These are phyloP conservation scores for Globisporangium perplexum DNA, from an alignment of 352 stramenopile species.

Conservation along the genomic window DNA sequence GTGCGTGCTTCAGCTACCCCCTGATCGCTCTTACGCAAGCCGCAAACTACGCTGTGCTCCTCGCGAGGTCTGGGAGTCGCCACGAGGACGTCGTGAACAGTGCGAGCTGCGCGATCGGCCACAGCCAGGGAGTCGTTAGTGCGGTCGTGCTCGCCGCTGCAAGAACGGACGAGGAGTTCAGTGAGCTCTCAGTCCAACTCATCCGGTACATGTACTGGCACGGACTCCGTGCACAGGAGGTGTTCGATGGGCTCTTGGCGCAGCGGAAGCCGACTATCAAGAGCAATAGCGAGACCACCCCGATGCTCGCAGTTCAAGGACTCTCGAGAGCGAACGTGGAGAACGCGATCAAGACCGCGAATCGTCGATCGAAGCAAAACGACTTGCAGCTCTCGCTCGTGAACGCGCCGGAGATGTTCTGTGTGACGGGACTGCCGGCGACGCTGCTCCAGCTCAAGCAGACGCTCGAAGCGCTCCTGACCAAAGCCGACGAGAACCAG, in stretches of 20 bases:
- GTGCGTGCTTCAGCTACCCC: slow-evolving; percentile 72
- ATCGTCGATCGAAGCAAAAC: slow-evolving; percentile 31
- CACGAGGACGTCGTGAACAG: slow-evolving; percentile 56
- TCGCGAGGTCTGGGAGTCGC: slow-evolving; percentile 33
- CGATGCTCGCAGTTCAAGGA: slow-evolving; percentile 71
- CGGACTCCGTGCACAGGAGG: slow-evolving; percentile 65
- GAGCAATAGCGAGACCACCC: too few species aligned
- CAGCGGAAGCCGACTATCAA: slow-evolving; percentile 10
- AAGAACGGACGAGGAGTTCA: slow-evolving; percentile 45
- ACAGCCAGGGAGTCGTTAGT: slow-evolving; percentile 81
- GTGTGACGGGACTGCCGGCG: slow-evolving; percentile 61
- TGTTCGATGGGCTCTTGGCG: too few species aligned
- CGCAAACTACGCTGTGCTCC: slow-evolving; percentile 70
- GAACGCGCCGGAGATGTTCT: slow-evolving; percentile 51
- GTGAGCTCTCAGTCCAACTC: slow-evolving; percentile 30
- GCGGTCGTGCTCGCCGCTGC: slow-evolving; percentile 59
- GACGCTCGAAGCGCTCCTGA: slow-evolving; percentile 40
- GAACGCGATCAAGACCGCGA: too few species aligned
- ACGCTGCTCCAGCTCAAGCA: slow-evolving; percentile 50
- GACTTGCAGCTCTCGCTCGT: slow-evolving; percentile 74
- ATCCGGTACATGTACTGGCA: slow-evolving; percentile 84
- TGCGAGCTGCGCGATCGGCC: slow-evolving; percentile 41
- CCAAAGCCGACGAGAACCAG: slow-evolving; percentile 52
- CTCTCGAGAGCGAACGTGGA: slow-evolving; percentile 49
- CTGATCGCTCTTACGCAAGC: slow-evolving; percentile 71